Evolutionary conservation across 2,329 filamentous ascomycete genomes (phyloP), one percentile per base, ranked within the genome.

Genomic region (Aspergillus fischeri): DNA sequence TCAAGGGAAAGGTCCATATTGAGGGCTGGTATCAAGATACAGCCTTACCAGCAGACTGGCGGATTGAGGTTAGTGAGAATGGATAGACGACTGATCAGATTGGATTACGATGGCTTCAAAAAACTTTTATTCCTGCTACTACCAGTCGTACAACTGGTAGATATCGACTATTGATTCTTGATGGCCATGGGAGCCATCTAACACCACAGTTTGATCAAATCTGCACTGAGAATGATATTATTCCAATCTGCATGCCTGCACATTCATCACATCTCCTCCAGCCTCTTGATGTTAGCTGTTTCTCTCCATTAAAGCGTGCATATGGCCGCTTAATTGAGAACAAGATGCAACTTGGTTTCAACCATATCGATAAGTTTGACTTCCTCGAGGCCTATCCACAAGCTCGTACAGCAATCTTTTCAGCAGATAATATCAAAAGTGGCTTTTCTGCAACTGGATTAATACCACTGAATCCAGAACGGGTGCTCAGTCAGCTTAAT

Each of bases 191-290:
- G 55, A 75, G 68, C 58, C 61, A 77, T 63, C 44, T 70, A 45
- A 72, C 64, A 3, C 55, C 63, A 24, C 58, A 73, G 56, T 77
- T 78, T 56, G 53, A 75, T 47, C 38, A 69, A 28, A 71, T 67
- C 58, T 78, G 61, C 58, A 67, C 61, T 52, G 54, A 68, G n/a
- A 58, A 75, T 51, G 71, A 75, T 48, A 76, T 78, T 62, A 71
- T 75, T 27, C 25, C 4, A 27, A 4, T 27, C 25, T 27, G 5
- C 5, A 27, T 27, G 5, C 25, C 25, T 27, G 4, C 5, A 27
- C 4, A 27, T 27, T 27, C 25, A 27, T 27, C 4, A 27, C 25
- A 27, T 27, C 25, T 27, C 25, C 25, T 27, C 25, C 4, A 27
- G 5, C 25, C 25, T 27, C 25, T 27, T 1, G 25, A 27, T 27